Base-by-base conservation (phyloP, 495 filamentous ascomycete genomes). In the Podospora pseudopauciseta region DNA sequence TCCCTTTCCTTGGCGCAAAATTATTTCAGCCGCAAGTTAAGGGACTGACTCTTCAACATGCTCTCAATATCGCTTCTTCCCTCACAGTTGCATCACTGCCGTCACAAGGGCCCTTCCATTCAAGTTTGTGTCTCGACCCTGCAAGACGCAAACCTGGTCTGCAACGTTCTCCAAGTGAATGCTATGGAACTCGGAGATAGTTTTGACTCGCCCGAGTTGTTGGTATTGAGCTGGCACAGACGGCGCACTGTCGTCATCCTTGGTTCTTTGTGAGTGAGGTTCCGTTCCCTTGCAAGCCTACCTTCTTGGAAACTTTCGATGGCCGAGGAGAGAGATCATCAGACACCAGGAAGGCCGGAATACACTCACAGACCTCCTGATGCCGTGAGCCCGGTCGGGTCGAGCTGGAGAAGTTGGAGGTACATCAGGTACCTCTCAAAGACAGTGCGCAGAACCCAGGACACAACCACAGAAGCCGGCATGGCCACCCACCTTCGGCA, bases 151-250 rank as follows among this genome's bases (percentile, higher is more conserved):
- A 49, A 49, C 15, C 39, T 49, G 39, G 39, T 49, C 39, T 49
- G 39, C 39, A 49, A 49, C 39, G 39, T 49, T 49, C 9, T 11
- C 39, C 39, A 7, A 32, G 30, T 32, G 30, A 7, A 7, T 32
- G 30, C 30, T 32, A 4, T 5, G 30, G 30, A 32, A 32, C 30
- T 49, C 56, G 56, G 56, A 9, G 56, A 58, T 27, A 20, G 56
- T 58, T 27, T 58, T 58, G 39, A 49, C 9, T 49, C 15, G 39
- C 7, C n/a, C 56, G 56, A 27, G 23, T 15, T 58, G 56, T 1
- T 27, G 56, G 56, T 58, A 58, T 58, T n/a, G 56, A 58, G 56
- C 56, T 58, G 18, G 56, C 56, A 58, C 56, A 18, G 56, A 58
- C 56, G 2, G 9, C n/a, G 56, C 56, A 20, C 56, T 20, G 23